These are phyloP conservation scores for Ascochyta viciae-villosae DNA, from an alignment of 2,329 filamentous ascomycete genomes.

Conservation along the genomic window DNA sequence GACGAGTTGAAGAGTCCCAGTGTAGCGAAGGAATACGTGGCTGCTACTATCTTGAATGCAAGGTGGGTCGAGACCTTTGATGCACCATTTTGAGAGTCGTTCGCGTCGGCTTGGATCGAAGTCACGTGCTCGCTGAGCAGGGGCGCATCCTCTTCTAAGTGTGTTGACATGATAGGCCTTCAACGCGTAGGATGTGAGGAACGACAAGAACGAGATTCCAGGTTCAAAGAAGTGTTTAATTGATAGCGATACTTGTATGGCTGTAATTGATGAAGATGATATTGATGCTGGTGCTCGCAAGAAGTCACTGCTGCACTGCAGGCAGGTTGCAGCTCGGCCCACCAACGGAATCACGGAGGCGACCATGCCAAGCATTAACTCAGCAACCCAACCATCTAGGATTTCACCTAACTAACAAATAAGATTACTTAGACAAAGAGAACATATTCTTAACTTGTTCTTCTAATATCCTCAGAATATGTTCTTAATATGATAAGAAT, in stretches of 20 bases:
- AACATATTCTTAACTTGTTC: too few relatives aligned
- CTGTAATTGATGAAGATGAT: background rate
- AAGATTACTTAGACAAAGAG: too few relatives aligned
- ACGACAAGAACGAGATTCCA: background rate
- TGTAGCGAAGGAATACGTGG: slow-evolving; percentile 65
- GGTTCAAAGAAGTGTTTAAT: background rate
- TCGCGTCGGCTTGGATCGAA: background rate
- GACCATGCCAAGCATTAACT: background rate
- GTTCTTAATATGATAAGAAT: too few relatives aligned
- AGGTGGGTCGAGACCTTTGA: background rate
- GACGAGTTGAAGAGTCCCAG: slow-evolving; percentile 54
- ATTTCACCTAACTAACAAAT: too few relatives aligned
- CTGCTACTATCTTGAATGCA: slow-evolving; percentile 55
- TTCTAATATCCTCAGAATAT: too few relatives aligned
- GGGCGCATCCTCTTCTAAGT: slow-evolving; percentile 6
- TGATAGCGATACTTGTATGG: background rate
- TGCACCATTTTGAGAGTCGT: background rate
- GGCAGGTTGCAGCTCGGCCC: background rate
- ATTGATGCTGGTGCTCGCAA: slow-evolving; percentile 10
- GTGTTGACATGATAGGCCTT: background rate
- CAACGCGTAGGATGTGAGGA: too few relatives aligned
- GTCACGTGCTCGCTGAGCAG: background rate
- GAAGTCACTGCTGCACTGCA: slow-evolving; percentile 15
- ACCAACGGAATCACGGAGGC: background rate
- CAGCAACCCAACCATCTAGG: background rate